Evolutionary conservation across 2,329 filamentous ascomycete genomes (phyloP).

Genomic region (Diaporthe velutina): DNA sequence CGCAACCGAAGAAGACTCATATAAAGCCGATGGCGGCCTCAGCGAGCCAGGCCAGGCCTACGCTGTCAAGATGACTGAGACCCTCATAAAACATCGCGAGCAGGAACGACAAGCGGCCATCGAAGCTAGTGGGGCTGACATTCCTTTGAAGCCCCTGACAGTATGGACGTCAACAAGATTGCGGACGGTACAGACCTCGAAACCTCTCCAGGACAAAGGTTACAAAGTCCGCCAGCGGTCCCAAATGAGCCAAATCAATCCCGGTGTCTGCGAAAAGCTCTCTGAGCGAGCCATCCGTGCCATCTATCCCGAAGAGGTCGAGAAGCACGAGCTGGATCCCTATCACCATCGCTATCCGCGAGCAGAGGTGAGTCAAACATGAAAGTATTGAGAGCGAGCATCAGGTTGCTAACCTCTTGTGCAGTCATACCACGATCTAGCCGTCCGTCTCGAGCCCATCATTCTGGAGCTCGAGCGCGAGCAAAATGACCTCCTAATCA

Average conservation of each 20-base stretch:
- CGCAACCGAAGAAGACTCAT: conserved; percentile 85
- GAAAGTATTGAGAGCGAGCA: background rate
- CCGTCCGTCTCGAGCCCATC: conserved; percentile 97
- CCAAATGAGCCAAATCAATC: conserved; percentile 97
- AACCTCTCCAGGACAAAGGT: conserved; percentile 81
- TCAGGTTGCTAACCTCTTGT: conserved; percentile 33
- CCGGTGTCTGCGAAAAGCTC: conserved; percentile 95
- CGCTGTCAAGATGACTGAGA: conserved; percentile 86
- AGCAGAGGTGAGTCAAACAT: conserved; percentile 76
- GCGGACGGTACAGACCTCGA: conserved; percentile 90
- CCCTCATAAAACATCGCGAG: conserved; percentile 85
- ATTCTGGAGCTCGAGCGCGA: conserved; percentile 97
- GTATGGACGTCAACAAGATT: conserved; percentile 96
- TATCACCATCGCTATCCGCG: conserved; percentile 97
- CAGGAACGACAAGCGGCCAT: conserved; percentile 80
- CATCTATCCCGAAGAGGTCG: conserved; percentile 90
- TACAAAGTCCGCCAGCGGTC: conserved; percentile 92
- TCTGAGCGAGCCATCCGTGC: conserved; percentile 84
- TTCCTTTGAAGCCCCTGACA: conserved; percentile 82
- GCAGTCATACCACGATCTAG: conserved; percentile 96
- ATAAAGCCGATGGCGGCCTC: conserved; percentile 88
- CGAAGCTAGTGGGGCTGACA: conserved; percentile 74
- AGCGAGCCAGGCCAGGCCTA: conserved; percentile 86
- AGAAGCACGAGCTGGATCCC: conserved; percentile 92
- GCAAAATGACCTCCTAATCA: conserved; percentile 97